These are phyloP conservation scores for Ormosia semicastrata DNA, from an alignment of 306 rosid species.

Conservation along the genomic window DNA sequence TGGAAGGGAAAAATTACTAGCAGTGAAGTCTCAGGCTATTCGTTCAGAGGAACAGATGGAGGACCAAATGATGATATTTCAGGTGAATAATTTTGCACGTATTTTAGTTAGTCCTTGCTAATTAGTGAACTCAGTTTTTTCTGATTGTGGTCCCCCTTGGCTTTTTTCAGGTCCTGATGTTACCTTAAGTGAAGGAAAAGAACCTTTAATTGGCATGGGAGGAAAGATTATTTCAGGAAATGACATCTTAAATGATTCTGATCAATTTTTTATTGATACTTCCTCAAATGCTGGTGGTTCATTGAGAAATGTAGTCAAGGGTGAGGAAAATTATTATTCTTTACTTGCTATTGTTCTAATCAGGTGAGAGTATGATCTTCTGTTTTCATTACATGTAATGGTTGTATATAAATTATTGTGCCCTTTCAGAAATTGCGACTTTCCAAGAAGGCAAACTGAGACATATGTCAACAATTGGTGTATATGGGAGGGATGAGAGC, in stretches of 20 bases:
- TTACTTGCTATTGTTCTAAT: not conserved
- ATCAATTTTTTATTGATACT: conserved; percentile 22
- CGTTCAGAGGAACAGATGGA: conserved; percentile 39
- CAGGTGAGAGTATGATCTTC: conserved; percentile 1
- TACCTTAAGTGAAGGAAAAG: conserved; percentile 36
- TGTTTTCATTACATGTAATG: not conserved
- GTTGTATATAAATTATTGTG: not conserved
- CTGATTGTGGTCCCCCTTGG: conserved; percentile 18
- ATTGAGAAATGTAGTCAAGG: conserved; percentile 31
- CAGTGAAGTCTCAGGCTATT: conserved; percentile 49
- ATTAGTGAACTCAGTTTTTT: not conserved
- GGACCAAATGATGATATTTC: conserved; percentile 39
- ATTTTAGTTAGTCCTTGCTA: not conserved
- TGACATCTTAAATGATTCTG: conserved; percentile 26
- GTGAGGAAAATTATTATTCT: conserved; percentile 37
- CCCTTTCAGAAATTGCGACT: conserved; percentile 39
- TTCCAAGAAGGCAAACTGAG: conserved; percentile 32
- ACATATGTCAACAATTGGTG: conserved; percentile 5
- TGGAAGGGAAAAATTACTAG: conserved; percentile 53
- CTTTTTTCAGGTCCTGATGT: conserved; percentile 34
- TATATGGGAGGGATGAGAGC: conserved; percentile 31
- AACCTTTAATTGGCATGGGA: conserved; percentile 20
- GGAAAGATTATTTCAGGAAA: conserved; percentile 27
- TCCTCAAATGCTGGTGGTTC: conserved; percentile 25
- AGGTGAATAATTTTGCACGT: conserved; percentile 29